Conservation (phyloP, 345 rosid genomes). For the Lepidium didymum region DNA sequence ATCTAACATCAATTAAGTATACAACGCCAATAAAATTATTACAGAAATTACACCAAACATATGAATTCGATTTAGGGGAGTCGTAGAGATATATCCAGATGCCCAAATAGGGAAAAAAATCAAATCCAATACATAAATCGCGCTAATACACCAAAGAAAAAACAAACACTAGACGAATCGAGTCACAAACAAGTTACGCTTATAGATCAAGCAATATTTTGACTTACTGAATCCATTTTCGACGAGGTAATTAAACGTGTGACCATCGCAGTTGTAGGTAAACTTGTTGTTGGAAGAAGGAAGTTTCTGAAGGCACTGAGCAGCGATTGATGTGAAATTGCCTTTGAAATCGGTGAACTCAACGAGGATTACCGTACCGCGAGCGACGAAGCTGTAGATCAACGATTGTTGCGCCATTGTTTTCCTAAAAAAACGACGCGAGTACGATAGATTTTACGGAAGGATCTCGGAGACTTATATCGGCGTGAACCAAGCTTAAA, state of each 20-base stretch:
- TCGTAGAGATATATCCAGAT: not conserved
- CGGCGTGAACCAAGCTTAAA: not conserved
- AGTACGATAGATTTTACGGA: not conserved
- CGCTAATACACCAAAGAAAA: not conserved
- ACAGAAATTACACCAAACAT: not conserved
- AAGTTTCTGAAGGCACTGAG: slow-evolving; percentile 69
- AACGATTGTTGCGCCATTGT: slow-evolving; percentile 65
- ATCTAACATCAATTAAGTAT: slow-evolving; percentile 1
- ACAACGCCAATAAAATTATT: not conserved
- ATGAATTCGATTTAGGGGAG: not conserved
- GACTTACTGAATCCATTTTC: slow-evolving; percentile 70
- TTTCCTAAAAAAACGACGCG: not conserved
- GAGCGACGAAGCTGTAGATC: slow-evolving; percentile 74
- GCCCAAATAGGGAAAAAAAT: not conserved
- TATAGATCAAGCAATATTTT: not conserved
- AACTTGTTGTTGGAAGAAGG: slow-evolving; percentile 63
- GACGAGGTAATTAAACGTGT: slow-evolving; percentile 77
- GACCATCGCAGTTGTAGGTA: slow-evolving; percentile 77
- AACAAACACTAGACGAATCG: not conserved
- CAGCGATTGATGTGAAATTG: slow-evolving; percentile 62
- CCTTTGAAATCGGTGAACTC: slow-evolving; percentile 76
- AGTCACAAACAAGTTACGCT: not conserved
- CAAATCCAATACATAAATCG: not conserved
- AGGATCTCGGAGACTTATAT: slow-evolving; percentile 11
- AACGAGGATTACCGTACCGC: slow-evolving; percentile 58